Conservation (phyloP, 2,329 filamentous ascomycete species). For the Capronia coronata region DNA sequence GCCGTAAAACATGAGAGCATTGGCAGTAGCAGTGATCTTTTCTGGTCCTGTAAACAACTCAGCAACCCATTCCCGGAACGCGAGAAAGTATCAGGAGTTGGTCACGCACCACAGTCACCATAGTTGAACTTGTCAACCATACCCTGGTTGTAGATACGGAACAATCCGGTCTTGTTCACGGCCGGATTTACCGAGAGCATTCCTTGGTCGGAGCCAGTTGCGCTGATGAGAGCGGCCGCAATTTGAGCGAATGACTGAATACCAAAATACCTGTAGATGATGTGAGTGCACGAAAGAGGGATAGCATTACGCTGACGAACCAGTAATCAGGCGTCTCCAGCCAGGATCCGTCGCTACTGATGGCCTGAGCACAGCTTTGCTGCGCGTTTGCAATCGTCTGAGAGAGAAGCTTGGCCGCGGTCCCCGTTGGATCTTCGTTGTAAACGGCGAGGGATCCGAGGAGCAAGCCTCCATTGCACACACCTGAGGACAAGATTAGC, state of each 20-base stretch:
- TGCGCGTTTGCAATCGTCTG: conserved; percentile 4
- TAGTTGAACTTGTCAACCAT: conserved; percentile 10
- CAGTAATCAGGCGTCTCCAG: conserved; percentile 11
- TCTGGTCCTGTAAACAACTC: conserved; percentile 3
- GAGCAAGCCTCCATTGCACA: conserved; percentile 7
- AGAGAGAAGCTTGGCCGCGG: conserved; percentile 3
- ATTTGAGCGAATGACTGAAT: conserved; percentile 9
- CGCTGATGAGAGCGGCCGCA: conserved; percentile 8
- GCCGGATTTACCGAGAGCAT: conserved; percentile 4
- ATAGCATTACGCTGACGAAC: neutral
- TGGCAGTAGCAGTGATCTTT: conserved; percentile 11
- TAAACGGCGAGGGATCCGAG: conserved; percentile 9
- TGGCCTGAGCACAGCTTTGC: conserved; percentile 6
- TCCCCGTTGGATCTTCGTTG: conserved; percentile 8
- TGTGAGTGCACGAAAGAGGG: neutral
- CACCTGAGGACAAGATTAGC: conserved; percentile 2
- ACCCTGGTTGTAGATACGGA: conserved; percentile 9
- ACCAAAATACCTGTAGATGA: conserved; percentile 7
- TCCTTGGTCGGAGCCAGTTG: conserved; percentile 6
- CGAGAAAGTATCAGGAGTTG: neutral
- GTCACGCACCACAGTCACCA: conserved; percentile 3
- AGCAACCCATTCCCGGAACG: neutral
- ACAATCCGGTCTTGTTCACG: conserved; percentile 7
- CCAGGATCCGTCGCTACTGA: conserved; percentile 7
- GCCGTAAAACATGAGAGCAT: conserved; percentile 7